Conservation (phyloP, 805 yeast species). For the Pichia phayaonensis region DNA sequence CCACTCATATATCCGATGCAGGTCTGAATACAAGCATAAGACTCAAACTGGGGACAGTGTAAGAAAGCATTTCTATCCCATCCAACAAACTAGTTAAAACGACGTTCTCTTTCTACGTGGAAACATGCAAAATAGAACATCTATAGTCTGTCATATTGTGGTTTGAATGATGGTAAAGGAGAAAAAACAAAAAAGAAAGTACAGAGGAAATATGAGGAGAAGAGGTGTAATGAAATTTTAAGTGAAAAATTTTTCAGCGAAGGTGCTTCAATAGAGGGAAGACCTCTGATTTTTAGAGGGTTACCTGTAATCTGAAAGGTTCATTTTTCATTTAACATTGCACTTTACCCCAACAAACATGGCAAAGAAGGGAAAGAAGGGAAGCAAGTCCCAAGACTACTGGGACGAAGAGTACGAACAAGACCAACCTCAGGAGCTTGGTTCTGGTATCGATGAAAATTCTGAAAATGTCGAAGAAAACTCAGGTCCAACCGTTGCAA, state of each 20-base stretch:
- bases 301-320: neutral
- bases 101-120: neutral
- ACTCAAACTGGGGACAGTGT: slow-evolving; percentile 13
- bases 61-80: slow-evolving; percentile 8
- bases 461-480: slow-evolving; percentile 17
- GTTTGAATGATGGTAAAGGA: neutral
- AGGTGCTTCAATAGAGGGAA: neutral
- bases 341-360: slow-evolving; percentile 1
- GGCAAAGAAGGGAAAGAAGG: slow-evolving; percentile 47
- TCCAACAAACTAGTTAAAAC: neutral
- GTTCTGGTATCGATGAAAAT: slow-evolving; percentile 21
- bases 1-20: slow-evolving; percentile 15
- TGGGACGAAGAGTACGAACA: slow-evolving; percentile 72
- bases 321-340: neutral
- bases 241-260: neutral
- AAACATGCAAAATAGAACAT: neutral
- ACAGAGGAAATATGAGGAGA: neutral
- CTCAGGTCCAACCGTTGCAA: slow-evolving; percentile 23
- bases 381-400: slow-evolving; percentile 58
- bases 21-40: slow-evolving; percentile 12
- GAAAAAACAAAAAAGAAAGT: neutral
- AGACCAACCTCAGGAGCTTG: slow-evolving; percentile 44
- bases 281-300: neutral
- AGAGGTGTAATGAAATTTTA: neutral
- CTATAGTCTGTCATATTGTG: neutral